Base-by-base conservation (phyloP, 768 basidiomycete genomes). In the Mycena crocata region DNA sequence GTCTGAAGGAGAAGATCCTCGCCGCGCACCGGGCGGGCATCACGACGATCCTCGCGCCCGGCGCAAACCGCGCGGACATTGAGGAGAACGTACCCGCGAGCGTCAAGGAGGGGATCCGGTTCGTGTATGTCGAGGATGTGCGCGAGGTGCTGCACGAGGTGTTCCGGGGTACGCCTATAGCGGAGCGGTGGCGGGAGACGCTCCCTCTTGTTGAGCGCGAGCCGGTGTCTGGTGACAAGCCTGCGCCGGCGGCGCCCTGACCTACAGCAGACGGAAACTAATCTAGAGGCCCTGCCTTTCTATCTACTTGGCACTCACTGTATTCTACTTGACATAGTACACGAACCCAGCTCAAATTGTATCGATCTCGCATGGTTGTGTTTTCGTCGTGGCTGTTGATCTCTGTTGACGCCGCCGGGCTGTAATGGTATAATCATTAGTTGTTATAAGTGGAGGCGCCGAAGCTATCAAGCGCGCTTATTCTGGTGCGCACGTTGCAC, bases 21-120 rank as follows among this genome's bases (percentile, higher is more conserved):
- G 97, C 97, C 1, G 97, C 98, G 0, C 98, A 99, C 75, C 90
- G 98, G 21, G 95, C 98, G 1, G 96, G 95, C 4, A 98, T 99
- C 83, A 96, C 92, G 81, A 96, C 92, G 0, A 93, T 95, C 71
- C 78, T 96, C 9, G 93, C 93, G 0, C 95, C 95, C 0, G 90
- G 86, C 30, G 96, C 93, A 3, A 97, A 97, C 77, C 89, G 91
- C 28, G 90, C 94, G 0, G 97, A 99, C 74, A 96, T 99, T 34
- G 95, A 98, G 80, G 95, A 96, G 83, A 99, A 99, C 75, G 97
- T 99, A 0, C 96, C 95, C 0, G 91, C 90, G 72, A 96, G 95
- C 73, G 96, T 98, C 70, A 98, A 98, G 86, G 90, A 89, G 8
- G 97, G 96, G 24, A 96, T 99, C 65, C 87, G 89, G 51, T 95